Evolutionary conservation across 2,329 filamentous ascomycete genomes (phyloP), one percentile per base, ranked within the genome.

Genomic region (Gyromitra esculenta): DNA sequence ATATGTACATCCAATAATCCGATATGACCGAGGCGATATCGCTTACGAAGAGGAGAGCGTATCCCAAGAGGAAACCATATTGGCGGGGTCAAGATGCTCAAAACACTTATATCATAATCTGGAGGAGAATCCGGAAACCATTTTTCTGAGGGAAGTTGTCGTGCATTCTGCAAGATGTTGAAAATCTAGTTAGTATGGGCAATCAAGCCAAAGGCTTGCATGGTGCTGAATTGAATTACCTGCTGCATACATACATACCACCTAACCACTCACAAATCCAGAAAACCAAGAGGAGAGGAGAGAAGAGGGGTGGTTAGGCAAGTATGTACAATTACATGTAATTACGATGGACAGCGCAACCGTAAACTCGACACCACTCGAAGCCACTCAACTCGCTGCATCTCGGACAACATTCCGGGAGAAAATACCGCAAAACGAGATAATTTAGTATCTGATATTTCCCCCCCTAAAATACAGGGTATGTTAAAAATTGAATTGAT

Each of bases 381-480:
- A 35, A 57, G 37, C 48, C 48, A 56, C 13, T 67, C 37, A 57
- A 21, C 64, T 56, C n/a, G 48, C 39, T 37, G 59, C 50, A 64
- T 48, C 59, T 65, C 72, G 65, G 72, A 50, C 57, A 65, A 15
- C 66, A 57, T 65, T 48, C 72, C 72, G 66, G 31, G 39, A 50
- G 62, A 75, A 75, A 75, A 75, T 75, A 65, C 43, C 72, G 72
- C 72, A 75, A 57, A 69, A 39, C 7, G 13, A 62, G 39, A 64
- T 21, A 50, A 41, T 15, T 62, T 25, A 18, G 5, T 54, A 62
- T 54, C 43, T 21, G 31, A 45, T 45, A 35, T 15, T 41, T 56
- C 48, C 54, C 37, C n/a, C 9, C 13, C 13, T 35, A 13, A 39
- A 41, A n/a, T n/a, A 48, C 43, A 54, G 57, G 54, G 37, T 48